A percentile compares a stretch with the other conserved stretches of the same genome.
phyloP scores from a whole-genome alignment of 2,329 filamentous ascomycete species.

The Rosellinia necatrix region DNA sequence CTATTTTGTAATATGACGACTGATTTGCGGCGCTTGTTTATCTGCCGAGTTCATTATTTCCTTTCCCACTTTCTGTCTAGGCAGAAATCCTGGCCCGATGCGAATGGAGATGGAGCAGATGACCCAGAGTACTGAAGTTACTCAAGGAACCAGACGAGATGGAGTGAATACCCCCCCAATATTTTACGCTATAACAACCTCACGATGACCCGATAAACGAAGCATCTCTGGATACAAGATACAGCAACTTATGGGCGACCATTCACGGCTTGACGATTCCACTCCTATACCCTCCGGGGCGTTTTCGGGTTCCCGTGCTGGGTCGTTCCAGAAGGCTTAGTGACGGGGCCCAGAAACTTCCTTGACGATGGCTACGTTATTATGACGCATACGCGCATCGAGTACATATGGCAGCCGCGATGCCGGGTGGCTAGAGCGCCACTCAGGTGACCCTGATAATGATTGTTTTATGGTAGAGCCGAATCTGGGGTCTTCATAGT shows the following conservation, averaged over 20 bases:
- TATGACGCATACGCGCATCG: constrained; percentile 45
- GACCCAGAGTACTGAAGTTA: constrained; percentile 5
- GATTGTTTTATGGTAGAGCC: constrained; percentile 29
- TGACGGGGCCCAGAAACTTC: constrained; percentile 32
- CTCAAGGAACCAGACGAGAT: constrained; percentile 20
- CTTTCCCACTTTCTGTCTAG: constrained; percentile 8
- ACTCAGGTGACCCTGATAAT: constrained; percentile 36
- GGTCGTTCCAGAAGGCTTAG: constrained; percentile 28
- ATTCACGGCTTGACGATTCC: constrained; percentile 45
- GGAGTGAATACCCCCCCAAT: constrained; percentile 30
- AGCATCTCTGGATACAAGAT: constrained; percentile 43
- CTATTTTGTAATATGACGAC: constrained; percentile 42
- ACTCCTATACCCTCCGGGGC: constrained; percentile 43
- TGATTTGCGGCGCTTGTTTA: constrained; percentile 34
- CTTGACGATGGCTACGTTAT: constrained; percentile 46
- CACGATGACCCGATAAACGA: constrained; percentile 40
- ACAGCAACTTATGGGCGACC: constrained; percentile 44
- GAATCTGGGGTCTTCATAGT: constrained; percentile 31
- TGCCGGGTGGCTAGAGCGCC: constrained; percentile 29
- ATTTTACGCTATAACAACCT: constrained; percentile 39
- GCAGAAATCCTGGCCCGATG: constrained; percentile 4
- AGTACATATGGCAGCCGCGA: constrained; percentile 40
- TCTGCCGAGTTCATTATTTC: constrained; percentile 22
- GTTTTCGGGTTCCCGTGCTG: constrained; percentile 31
- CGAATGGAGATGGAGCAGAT: constrained; percentile 14